Base-by-base conservation (phyloP, 371 early-diverging fungal species). In the Apophysomyces sp. region DNA sequence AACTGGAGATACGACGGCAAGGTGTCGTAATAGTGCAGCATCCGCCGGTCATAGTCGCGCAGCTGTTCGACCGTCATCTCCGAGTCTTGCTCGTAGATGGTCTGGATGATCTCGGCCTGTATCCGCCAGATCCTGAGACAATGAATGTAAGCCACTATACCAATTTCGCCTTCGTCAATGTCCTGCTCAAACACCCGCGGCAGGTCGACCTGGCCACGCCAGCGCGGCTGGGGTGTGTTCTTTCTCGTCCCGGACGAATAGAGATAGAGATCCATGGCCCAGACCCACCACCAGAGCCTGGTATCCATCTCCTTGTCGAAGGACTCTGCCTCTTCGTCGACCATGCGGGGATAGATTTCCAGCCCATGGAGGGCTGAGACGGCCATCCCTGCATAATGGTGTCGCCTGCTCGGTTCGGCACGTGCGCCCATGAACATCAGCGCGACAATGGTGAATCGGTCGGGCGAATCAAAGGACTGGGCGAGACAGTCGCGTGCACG, bases 241-340 rank as follows among this genome's bases (percentile, higher is more conserved):
- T 74, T 76, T 5, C 71, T 66, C 1, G 67, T 56, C 5, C 78
- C 78, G 24, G 77, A 65, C 2, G 78, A 72, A 52, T 73, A 76
- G 21, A 73, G 68, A 52, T 68, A 78, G 51, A 81, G 71, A 31
- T 81, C 81, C 39, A 69, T 69, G 12, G 71, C 65, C 81, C 81
- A 81, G 0, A 68, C 73, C 59, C 62, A 78, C 81, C 81, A 81
- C 81, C 81, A 81, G 26, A 81, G 68, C 0, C 81, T 71, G 27
- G 81, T 78, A 49, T 81, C 81, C 68, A 76, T 70, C 55, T 81
- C 81, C 51, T 74, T 71, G 36, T 71, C 73, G 49, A 67, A 78
- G 0, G 72, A 68, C 34, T 73, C 74, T 44, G 73, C 71, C 32
- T 75, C 75, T 0, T 64, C 66, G n/a, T 65, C 68, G 13, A 66